A percentile compares a stretch with the other conserved stretches of the same genome.
Evolutionary conservation across 352 stramenopile genomes (phyloP).

Genomic region (Pythium phragmiticola): DNA sequence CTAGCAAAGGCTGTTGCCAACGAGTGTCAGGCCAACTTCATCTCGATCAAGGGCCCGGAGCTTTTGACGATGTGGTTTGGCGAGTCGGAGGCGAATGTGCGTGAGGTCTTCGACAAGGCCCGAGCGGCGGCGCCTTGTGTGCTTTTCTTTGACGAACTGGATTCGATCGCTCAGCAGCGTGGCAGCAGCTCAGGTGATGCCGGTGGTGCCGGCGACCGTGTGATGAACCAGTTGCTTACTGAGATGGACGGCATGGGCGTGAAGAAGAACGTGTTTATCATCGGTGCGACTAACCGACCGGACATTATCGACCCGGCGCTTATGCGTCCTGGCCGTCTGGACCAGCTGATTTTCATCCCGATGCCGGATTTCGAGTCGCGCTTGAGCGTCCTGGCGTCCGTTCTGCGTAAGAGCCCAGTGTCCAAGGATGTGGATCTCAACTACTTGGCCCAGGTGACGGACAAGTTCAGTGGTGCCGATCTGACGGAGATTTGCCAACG

Average conservation of each 20-base stretch:
- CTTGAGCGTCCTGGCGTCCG: conserved; percentile 95
- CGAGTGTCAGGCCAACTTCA: conserved; percentile 99
- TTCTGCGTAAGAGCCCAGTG: conserved; percentile 97
- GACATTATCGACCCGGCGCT: conserved; percentile 98
- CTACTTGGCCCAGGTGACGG: conserved; percentile 95
- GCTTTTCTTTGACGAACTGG: conserved; percentile 99
- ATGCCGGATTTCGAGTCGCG: conserved; percentile 97
- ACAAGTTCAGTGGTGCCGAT: conserved; percentile 99
- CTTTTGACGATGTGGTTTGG: conserved; percentile 99
- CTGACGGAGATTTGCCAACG: conserved; percentile 99
- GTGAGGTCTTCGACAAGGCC: conserved; percentile 99
- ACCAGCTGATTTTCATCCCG: conserved; percentile 96
- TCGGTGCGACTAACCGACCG: conserved; percentile 94
- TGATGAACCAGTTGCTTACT: conserved; percentile 99
- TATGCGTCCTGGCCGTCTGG: conserved; percentile 94
- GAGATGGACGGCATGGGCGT: conserved; percentile 99
- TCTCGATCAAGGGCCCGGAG: conserved; percentile 99
- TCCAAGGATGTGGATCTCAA: conserved; percentile 98
- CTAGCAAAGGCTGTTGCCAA: conserved; percentile 99
- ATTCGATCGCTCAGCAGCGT: conserved; percentile 98
- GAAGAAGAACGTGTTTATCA: conserved; percentile 99
- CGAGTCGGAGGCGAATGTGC: conserved; percentile 98
- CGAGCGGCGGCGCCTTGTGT: conserved; percentile 96
- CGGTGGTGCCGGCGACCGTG: conserved; percentile 96
- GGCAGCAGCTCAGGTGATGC: conserved; percentile 94